Conservation (phyloP, 2,329 filamentous ascomycete genomes). For the Colletotrichum spinosum region DNA sequence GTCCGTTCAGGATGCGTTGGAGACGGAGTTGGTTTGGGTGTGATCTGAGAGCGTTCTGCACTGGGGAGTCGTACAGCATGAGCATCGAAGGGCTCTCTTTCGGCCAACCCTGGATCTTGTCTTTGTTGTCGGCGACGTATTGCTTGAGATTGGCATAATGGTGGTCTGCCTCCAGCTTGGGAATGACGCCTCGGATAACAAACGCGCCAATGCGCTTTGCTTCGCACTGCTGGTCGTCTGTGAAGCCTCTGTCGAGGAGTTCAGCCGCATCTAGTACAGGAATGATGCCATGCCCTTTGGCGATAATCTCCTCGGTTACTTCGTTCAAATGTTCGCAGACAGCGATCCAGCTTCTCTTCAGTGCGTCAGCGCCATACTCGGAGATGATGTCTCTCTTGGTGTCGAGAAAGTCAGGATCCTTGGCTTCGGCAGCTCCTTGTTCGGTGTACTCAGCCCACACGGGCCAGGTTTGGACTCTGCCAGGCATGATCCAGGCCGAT, state of each 20-base stretch:
- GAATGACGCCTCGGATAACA: slow-evolving; percentile 40
- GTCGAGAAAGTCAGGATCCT: slow-evolving; percentile 42
- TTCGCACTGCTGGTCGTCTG: slow-evolving; percentile 40
- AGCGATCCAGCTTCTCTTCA: slow-evolving; percentile 51
- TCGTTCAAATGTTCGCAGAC: slow-evolving; percentile 50
- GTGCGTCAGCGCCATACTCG: slow-evolving; percentile 49
- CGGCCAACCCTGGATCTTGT: slow-evolving; percentile 48
- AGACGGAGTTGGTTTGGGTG: slow-evolving; percentile 51
- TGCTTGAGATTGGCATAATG: slow-evolving; percentile 47
- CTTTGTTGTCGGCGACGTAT: slow-evolving; percentile 49
- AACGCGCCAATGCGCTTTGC: slow-evolving; percentile 43
- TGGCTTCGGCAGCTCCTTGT: slow-evolving; percentile 24
- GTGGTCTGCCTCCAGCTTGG: slow-evolving; percentile 39
- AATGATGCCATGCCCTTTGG: slow-evolving; percentile 47
- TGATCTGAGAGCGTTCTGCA: slow-evolving; percentile 51
- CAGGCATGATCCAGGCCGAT: slow-evolving; percentile 34
- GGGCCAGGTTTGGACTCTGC: slow-evolving; percentile 40
- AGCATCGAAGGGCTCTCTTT: slow-evolving; percentile 52
- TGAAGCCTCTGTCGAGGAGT: slow-evolving; percentile 41
- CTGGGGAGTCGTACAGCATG: slow-evolving; percentile 52
- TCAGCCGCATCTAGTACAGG: slow-evolving; percentile 46
- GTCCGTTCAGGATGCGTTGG: slow-evolving; percentile 50
- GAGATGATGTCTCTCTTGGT: slow-evolving; percentile 50
- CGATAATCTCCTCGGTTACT: slow-evolving; percentile 50
- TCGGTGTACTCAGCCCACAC: slow-evolving; percentile 41